phyloP scores from a whole-genome alignment of 805 yeast species.

The Naumovozyma dairenensis region DNA sequence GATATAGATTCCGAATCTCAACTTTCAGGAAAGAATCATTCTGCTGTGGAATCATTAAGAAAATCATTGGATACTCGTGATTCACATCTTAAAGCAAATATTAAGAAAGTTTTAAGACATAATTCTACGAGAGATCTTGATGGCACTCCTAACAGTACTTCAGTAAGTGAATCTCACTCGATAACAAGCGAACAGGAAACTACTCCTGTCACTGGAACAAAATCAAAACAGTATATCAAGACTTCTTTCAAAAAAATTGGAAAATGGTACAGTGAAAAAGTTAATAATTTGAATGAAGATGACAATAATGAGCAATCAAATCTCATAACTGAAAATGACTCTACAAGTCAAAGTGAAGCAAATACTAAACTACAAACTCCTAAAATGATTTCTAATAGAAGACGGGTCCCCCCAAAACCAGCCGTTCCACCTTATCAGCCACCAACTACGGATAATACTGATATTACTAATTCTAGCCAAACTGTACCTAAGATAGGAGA shows the following conservation, averaged over 20 bases:
- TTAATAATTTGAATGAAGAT: constrained; percentile 5
- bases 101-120: constrained; percentile 13
- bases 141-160: neutral
- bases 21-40: neutral
- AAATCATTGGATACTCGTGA: neutral
- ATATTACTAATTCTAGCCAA: too few relatives aligned
- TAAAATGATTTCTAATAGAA: constrained; percentile 26
- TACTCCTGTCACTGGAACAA: constrained; percentile 4
- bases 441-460: neutral
- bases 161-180: neutral
- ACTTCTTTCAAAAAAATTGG: constrained; percentile 50
- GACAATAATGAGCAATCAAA: constrained; percentile 1
- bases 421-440: constrained; percentile 2
- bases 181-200: neutral
- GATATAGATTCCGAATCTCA: neutral
- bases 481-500: too few relatives aligned
- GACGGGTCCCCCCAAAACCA: constrained; percentile 20
- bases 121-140: too few relatives aligned
- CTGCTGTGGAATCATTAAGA: neutral
- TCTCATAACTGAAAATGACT: neutral
- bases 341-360: constrained; percentile 2
- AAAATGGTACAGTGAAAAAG: constrained; percentile 45
- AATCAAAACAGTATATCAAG: constrained; percentile 32
- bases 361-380: constrained; percentile 8
- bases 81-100: constrained; percentile 8